Conservation (phyloP, 495 filamentous ascomycete species). For the Aspergillus cavernicola region DNA sequence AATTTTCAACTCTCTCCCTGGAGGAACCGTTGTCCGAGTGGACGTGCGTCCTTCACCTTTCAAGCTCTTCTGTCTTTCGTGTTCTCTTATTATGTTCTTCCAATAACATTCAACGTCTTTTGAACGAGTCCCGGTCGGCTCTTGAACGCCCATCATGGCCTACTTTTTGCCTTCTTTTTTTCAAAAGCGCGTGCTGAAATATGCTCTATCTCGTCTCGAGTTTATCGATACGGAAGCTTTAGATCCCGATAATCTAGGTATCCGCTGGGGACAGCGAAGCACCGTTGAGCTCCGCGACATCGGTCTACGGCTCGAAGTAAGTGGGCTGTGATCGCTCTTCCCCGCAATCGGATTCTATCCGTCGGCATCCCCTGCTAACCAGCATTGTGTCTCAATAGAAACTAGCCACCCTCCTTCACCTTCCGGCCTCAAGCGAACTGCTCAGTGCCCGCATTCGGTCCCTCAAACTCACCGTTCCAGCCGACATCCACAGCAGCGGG, state of each 20-base stretch:
- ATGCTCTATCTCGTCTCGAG: slow-evolving; percentile 73
- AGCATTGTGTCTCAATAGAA: slow-evolving; percentile 50
- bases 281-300: slow-evolving; percentile 80
- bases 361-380: slow-evolving; percentile 11
- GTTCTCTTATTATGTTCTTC: slow-evolving; percentile 23
- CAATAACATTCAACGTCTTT: slow-evolving; percentile 25
- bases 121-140: slow-evolving; percentile 34
- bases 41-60: background rate
- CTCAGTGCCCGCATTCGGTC: slow-evolving; percentile 64
- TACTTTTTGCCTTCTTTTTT: slow-evolving; percentile 71
- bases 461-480: slow-evolving; percentile 73
- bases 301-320: slow-evolving; percentile 67
- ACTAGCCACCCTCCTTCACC: slow-evolving; percentile 64
- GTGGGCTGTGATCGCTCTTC: slow-evolving; percentile 21
- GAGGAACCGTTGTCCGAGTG: slow-evolving; percentile 5
- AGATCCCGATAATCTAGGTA: slow-evolving; percentile 74
- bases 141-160: slow-evolving; percentile 34
- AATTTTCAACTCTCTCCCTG: background rate
- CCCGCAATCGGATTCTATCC: slow-evolving; percentile 12
- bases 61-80: slow-evolving; percentile 8
- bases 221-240: slow-evolving; percentile 77
- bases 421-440: slow-evolving; percentile 66
- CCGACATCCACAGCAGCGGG: slow-evolving; percentile 74
- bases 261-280: slow-evolving; percentile 70
- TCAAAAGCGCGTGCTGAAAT: slow-evolving; percentile 78